phyloP scores from a whole-genome alignment of 192 early-diverging fungal species.

The Coemansia sp. region DNA sequence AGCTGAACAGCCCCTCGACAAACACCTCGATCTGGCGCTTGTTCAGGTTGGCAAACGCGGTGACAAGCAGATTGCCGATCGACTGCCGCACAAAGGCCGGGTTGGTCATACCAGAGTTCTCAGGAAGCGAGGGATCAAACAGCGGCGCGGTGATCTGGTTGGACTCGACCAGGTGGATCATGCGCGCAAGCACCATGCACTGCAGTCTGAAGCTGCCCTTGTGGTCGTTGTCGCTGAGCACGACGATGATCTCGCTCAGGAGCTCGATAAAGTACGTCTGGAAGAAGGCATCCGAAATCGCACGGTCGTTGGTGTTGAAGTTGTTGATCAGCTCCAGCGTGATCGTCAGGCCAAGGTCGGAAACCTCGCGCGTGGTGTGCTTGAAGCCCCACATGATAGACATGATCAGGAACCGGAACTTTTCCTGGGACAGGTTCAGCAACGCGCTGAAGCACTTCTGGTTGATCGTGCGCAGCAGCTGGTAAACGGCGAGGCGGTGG shows the following conservation, averaged over 20 bases:
- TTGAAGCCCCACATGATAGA: slow-evolving; percentile 98
- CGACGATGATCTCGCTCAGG: slow-evolving; percentile 94
- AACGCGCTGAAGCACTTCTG: slow-evolving; percentile 90
- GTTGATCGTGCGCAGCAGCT: slow-evolving; percentile 88
- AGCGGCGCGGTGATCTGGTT: slow-evolving; percentile 84
- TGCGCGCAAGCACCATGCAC: slow-evolving; percentile 81
- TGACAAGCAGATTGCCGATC: slow-evolving; percentile 74
- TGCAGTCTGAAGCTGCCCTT: slow-evolving; percentile 96
- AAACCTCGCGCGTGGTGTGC: slow-evolving; percentile 97
- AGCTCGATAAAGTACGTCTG: slow-evolving; percentile 88
- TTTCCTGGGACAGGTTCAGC: slow-evolving; percentile 72
- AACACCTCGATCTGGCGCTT: slow-evolving; percentile 82
- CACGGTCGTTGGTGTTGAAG: slow-evolving; percentile 70
- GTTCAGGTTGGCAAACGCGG: slow-evolving; percentile 90
- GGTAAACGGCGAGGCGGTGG: slow-evolving; percentile 93
- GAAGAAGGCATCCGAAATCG: slow-evolving; percentile 82
- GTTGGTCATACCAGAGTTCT: slow-evolving; percentile 79
- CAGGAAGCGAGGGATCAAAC: slow-evolving; percentile 67
- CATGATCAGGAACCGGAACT: slow-evolving; percentile 92
- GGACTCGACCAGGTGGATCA: slow-evolving; percentile 84
- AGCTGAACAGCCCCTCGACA: slow-evolving; percentile 81
- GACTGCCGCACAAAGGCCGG: slow-evolving; percentile 77
- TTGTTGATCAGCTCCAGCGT: slow-evolving; percentile 85
- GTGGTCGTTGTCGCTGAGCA: slow-evolving; percentile 94
- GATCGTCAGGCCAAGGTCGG: slow-evolving; percentile 85